Conservation (phyloP, 495 filamentous ascomycete genomes). For the Rhizodiscina lignyota region DNA sequence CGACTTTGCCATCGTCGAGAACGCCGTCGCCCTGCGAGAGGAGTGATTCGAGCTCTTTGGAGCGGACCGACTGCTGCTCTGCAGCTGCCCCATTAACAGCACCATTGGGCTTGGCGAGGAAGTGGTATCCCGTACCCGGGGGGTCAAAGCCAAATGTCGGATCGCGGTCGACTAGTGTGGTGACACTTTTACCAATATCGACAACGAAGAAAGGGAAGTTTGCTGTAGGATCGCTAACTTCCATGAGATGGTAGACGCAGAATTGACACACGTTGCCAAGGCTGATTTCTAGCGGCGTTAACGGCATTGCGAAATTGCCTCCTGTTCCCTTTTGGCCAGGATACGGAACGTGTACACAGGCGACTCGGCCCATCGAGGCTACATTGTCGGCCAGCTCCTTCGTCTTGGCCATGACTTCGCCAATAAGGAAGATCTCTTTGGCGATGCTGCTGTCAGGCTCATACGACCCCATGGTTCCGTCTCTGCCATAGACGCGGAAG, state of each 20-base stretch:
- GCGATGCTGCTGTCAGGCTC: not conserved
- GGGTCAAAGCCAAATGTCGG: not conserved
- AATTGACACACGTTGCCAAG: conserved; percentile 25
- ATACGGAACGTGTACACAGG: conserved; percentile 27
- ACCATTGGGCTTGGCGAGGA: not conserved
- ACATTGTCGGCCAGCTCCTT: conserved; percentile 26
- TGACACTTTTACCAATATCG: not conserved
- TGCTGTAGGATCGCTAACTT: conserved; percentile 19
- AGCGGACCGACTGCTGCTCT: too few relatives aligned
- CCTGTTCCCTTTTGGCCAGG: conserved; percentile 26
- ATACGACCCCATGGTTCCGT: too few relatives aligned
- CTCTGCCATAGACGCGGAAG: conserved; percentile 27
- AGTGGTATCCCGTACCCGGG: not conserved
- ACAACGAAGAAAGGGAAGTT: conserved; percentile 6
- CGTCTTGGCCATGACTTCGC: conserved; percentile 24
- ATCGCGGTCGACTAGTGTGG: not conserved
- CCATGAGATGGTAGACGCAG: conserved; percentile 31
- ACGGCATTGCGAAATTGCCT: conserved; percentile 28
- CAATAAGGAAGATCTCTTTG: conserved; percentile 24
- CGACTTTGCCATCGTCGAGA: too few relatives aligned
- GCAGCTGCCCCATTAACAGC: conserved; percentile 4
- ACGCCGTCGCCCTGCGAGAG: too few relatives aligned
- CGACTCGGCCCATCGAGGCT: conserved; percentile 20
- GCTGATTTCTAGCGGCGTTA: conserved; percentile 22
- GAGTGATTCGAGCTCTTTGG: conserved; percentile 1